Base-by-base conservation (phyloP, 2,329 filamentous ascomycete genomes). In the Fusarium caatingaense region DNA sequence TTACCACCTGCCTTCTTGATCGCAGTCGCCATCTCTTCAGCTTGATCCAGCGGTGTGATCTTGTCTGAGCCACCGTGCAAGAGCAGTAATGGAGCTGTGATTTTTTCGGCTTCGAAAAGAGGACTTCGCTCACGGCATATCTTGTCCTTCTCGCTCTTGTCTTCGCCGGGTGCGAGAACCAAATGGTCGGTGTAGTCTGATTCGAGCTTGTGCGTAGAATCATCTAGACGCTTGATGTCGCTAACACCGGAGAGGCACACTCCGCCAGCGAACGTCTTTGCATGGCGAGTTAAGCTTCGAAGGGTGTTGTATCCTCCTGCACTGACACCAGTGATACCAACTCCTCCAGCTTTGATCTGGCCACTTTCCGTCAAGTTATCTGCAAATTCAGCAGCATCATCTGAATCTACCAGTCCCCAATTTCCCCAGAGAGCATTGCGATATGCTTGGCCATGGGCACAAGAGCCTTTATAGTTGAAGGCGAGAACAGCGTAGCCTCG, bases 1-100 rank as follows among this genome's bases (percentile, higher is more conserved):
- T 84, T 77, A 2, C 81, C 79, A 0, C 82, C 83, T 3, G 77
- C 78, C 12, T 74, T 69, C 54, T 76, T 75, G 23, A 88, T 78
- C n/a, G 80, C 80, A 42, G 77, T 76, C 12, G 84, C 82, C 75
- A 91, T 86, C 55, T 85, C 81, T 32, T 81, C 77, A 5, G 86
- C 85, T 73, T 91, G 88, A 18, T 82, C 80, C n/a, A 86, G 74
- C 0, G 88, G 88, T 18, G 90, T 88, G 3, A 90, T 83, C 42
- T 83, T 84, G 69, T 91, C 89, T 6, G 78, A 78, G 4, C 80
- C 81, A 0, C 88, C 88, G 23, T 89, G 85, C 8, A 90, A 69
- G n/a, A 91, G 76, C 37, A 89, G 75, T 23, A 90, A 72, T 1
- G 86, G 85, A 3, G 83, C 78, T 41, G 76, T 78, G 56, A 88